Evolutionary conservation across 2,329 filamentous ascomycete species (phyloP), one percentile per base, ranked within the genome.

Genomic region (Aspergillus cejpii): DNA sequence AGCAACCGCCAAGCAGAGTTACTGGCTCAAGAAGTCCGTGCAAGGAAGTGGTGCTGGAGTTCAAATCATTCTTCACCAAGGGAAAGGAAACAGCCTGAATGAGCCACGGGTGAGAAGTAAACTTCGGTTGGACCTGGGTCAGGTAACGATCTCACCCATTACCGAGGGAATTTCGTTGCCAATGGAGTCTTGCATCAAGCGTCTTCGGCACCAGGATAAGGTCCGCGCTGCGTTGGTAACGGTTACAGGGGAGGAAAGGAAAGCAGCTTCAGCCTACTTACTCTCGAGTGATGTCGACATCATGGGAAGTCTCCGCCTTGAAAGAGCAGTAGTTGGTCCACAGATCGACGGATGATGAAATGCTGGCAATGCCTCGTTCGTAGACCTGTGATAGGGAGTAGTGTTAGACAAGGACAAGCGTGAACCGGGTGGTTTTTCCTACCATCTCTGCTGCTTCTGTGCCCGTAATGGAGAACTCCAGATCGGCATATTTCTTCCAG

Each of bases 401-500:
- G 49, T 20, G 41, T 51, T 41, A 45, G 41, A 24, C 21, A 36
- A 4, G 14, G 11, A n/a, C 24, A 29, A 31, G 5, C 3, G 3
- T 12, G 26, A 28, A 48, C 54, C 39, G 38, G 28, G 17, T 33
- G 12, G 23, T 8, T 14, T 43, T 42, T 44, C 78, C 61, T 67
- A 95, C 89, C 85, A 96, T 94, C 68, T 97, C 92, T 43, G 92
- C 92, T 34, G 91, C 91, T 73, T 98, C 92, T 4, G 92, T 94
- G 14, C 92, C 92, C 3, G 89, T 89, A 54, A 98, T 95, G 40
- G 89, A 89, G 71, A 98, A 98, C 63, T 98, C 92, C 52, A 94
- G 77, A 61, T 97, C 91, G 61, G 92, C 92, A 76, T 97, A 98
- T 67, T 96, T 97, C 74, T 97, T 97, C 92, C 92, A 98, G 73